phyloP scores from a whole-genome alignment of 2,329 filamentous ascomycete species.

The Saccharata proteae region DNA sequence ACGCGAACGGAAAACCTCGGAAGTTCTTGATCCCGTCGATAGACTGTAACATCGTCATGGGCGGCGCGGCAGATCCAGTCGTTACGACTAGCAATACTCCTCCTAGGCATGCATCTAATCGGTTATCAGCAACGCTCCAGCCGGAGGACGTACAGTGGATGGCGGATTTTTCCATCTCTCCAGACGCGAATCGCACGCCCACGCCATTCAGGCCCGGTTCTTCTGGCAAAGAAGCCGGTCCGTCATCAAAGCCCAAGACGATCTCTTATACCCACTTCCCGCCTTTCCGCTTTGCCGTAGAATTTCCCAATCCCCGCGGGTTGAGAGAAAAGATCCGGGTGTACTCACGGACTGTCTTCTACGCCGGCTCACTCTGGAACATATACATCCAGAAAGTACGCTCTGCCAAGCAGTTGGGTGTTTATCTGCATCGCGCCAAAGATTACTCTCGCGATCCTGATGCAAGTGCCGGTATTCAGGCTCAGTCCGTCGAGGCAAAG shows the following conservation, averaged over 20 bases:
- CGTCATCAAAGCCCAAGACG: constrained; percentile 21
- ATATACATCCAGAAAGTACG: constrained; percentile 50
- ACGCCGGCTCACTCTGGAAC: constrained; percentile 48
- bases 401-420: constrained; percentile 44
- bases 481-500: too few relatives aligned
- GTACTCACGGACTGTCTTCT: constrained; percentile 47
- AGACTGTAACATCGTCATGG: constrained; percentile 45
- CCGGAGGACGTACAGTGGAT: constrained; percentile 45
- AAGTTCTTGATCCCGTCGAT: constrained; percentile 46
- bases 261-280: constrained; percentile 42
- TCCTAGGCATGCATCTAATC: constrained; percentile 29
- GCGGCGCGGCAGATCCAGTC: constrained; percentile 40
- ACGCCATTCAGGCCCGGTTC: constrained; percentile 19
- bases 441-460: constrained; percentile 38
- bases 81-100: constrained; percentile 34
- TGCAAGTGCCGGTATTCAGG: too few relatives aligned
- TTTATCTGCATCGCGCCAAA: constrained; percentile 47
- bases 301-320: constrained; percentile 43
- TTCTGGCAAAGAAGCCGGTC: constrained; percentile 21
- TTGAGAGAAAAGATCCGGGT: constrained; percentile 48
- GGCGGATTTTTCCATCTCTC: constrained; percentile 40
- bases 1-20: constrained; percentile 39
- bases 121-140: constrained; percentile 39
- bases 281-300: constrained; percentile 46
- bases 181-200: constrained; percentile 20